Evolutionary conservation across 2,329 filamentous ascomycete genomes (phyloP), one percentile per base, ranked within the genome.

Genomic region (Diaporthe citri): DNA sequence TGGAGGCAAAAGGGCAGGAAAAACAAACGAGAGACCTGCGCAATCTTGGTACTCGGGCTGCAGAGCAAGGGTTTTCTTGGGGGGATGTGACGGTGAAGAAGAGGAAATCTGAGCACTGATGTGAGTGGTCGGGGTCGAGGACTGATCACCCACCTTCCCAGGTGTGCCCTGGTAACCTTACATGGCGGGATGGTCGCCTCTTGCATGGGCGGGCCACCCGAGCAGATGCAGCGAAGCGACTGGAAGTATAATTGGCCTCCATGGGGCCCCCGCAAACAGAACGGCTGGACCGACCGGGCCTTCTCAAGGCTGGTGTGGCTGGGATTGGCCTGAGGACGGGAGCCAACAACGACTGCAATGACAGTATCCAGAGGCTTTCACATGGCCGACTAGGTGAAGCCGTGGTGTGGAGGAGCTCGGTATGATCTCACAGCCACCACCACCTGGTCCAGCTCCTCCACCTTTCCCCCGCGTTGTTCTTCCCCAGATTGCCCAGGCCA

Each of bases 321-420:
- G 69, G 69, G 41, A 39, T 31, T 71, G 55, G 51, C 55, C 31
- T 59, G 55, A 36, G 31, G 48, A 51, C 55, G 28, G 17, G 8
- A 67, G 64, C 46, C 64, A 52, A 28, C 64, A 67, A 39, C 41
- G 31, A 17, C 36, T 17, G 9, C 57, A 12, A 17, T 22, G 12
- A 17, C 43, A 25, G 20, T n/a, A 52, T 67, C n/a, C 8, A 52
- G n/a, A 20, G 31, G 15, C 69, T 51, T 39, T 62, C 57, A 60
- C 52, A 60, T 60, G 70, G 56, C n/a, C 43, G 56, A 36, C 28
- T 39, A 13, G 55, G 25, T 25, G 20, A 36, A 9, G 17, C 17
- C 41, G n/a, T 48, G 34, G 41, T 43, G 43, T 48, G 70, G n/a
- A 39, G 52, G 36, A 72, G 70, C 70, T 72, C 70, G 70, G 70